A percentile compares a stretch with the other conserved stretches of the same genome.
phyloP scores from a whole-genome alignment of 305 asterid species.

The Caryopteris hybrid region DNA sequence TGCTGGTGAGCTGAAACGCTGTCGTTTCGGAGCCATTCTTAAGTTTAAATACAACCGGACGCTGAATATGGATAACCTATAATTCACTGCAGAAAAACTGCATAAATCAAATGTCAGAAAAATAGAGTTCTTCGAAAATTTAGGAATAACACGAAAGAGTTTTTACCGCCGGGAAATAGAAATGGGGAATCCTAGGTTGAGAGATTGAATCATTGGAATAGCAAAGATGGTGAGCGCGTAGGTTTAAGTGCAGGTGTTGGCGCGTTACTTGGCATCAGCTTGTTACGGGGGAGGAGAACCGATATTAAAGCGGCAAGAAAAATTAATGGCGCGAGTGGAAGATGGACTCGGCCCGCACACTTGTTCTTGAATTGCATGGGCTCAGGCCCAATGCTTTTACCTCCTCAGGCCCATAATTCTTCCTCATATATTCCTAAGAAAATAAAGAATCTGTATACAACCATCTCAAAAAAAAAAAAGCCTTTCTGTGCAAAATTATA shows the following conservation, averaged over 20 bases:
- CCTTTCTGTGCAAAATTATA: no score
- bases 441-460: no score
- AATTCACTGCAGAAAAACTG: slow-evolving; percentile 40
- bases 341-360: background rate
- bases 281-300: background rate
- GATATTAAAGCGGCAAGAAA: slow-evolving; percentile 7
- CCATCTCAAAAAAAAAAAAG: no score
- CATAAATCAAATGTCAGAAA: slow-evolving; percentile 16
- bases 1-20: slow-evolving; percentile 28
- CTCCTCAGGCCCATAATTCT: background rate
- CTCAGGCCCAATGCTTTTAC: no score
- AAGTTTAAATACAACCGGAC: slow-evolving; percentile 21
- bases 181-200: slow-evolving; percentile 35
- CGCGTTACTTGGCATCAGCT: slow-evolving; percentile 16
- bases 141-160: background rate
- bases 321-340: slow-evolving; percentile 1
- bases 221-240: slow-evolving; percentile 14
- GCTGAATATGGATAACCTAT: slow-evolving; percentile 27
- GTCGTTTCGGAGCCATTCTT: slow-evolving; percentile 45
- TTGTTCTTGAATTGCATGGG: background rate
- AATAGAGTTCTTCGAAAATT: background rate
- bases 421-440: no score
- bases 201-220: slow-evolving; percentile 40
- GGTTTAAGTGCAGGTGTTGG: slow-evolving; percentile 7
- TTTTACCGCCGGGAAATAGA: slow-evolving; percentile 33